Percentiles rank a stretch among this genome's conserved stretches.
These are phyloP conservation scores for Brasenia schreberi DNA, from an alignment of 164 flowering plant genomes.

Conservation along the genomic window DNA sequence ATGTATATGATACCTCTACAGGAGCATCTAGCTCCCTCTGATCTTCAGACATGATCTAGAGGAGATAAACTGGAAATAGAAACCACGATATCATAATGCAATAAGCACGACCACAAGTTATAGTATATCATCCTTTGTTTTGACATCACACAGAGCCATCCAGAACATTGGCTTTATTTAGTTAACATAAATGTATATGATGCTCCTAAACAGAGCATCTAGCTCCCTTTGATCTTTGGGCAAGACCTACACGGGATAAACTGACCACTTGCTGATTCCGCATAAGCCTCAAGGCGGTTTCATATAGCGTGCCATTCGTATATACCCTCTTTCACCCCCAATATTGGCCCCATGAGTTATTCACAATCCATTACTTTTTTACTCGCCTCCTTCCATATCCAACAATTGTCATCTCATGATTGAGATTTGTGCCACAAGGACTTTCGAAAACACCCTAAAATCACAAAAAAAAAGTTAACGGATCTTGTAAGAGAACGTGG, in stretches of 20 bases:
- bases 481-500: background rate
- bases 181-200: background rate
- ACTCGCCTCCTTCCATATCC: conserved; percentile 31
- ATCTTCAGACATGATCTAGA: too few species aligned
- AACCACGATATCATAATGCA: too few species aligned
- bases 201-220: background rate
- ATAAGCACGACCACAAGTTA: too few species aligned
- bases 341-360: conserved; percentile 26
- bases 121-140: too few species aligned
- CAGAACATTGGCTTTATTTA: background rate
- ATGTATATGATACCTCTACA: too few species aligned
- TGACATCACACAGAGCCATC: background rate
- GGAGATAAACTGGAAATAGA: too few species aligned
- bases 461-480: background rate
- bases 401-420: conserved; percentile 26
- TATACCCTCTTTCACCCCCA: conserved; percentile 38
- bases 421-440: background rate
- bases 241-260: conserved; percentile 26
- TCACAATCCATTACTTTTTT: conserved; percentile 29
- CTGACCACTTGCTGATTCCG: conserved; percentile 17
- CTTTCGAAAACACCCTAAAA: background rate
- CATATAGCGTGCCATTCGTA: conserved; percentile 22
- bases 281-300: conserved; percentile 11
- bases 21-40: too few species aligned
- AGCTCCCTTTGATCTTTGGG: background rate